A percentile compares a stretch with the other conserved stretches of the same genome.
Conservation (phyloP, 805 yeast genomes). For the Candida dajiaensis region DNA sequence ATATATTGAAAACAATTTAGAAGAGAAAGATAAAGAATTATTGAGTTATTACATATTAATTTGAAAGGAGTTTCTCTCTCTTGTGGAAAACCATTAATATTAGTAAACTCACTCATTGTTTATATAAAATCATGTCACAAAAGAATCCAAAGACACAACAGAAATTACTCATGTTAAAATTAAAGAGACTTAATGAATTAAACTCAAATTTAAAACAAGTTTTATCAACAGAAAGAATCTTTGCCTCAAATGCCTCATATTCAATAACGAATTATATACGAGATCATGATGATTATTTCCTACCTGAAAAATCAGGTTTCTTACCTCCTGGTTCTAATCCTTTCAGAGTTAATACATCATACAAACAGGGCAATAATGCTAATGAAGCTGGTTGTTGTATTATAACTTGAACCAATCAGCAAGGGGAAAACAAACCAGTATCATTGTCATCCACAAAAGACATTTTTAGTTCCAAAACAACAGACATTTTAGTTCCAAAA, state of each 20-base stretch:
- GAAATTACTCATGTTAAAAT: conserved; percentile 48
- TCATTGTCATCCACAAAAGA: no score
- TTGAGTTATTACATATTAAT: no score
- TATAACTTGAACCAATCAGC: conserved; percentile 26
- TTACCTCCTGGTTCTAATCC: conserved; percentile 33
- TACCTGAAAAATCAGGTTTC: conserved; percentile 37
- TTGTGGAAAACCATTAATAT: no score
- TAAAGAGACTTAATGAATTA: conserved; percentile 54
- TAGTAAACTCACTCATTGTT: no score
- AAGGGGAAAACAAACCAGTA: no score
- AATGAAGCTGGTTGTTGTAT: conserved; percentile 26
- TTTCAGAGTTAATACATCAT: conserved; percentile 23
- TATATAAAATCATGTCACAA: neutral
- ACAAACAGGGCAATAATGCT: neutral
- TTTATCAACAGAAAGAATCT: conserved; percentile 49
- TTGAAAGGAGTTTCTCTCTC: no score
- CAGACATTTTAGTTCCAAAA: no score
- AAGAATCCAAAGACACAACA: conserved; percentile 23
- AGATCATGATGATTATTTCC: conserved; percentile 29
- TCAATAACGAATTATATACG: conserved; percentile 34
- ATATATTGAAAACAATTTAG: no score
- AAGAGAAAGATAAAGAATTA: no score
- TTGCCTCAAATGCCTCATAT: conserved; percentile 57
- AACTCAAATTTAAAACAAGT: conserved; percentile 47
- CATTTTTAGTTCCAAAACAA: no score